Evolutionary conservation across 2,329 filamentous ascomycete genomes (phyloP), one percentile per base, ranked within the genome.

Genomic region (Scortechinia acanthostroma): DNA sequence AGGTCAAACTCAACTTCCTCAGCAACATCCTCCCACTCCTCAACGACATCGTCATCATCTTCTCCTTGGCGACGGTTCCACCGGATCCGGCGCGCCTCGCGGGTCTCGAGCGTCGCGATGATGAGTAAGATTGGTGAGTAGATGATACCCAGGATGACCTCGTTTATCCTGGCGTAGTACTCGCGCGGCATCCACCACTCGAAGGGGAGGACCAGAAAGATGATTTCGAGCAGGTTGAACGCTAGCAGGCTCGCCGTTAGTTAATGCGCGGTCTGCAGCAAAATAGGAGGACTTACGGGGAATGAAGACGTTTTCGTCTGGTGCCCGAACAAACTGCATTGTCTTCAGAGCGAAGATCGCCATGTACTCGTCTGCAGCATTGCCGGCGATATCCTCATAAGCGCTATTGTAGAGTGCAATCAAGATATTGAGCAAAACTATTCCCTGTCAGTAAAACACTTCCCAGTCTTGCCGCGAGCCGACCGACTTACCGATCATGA

Each of bases 271-370:
- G 10, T 40, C 35, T 19, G 17, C 10, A 10, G 17, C 13, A 19
- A 30, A 40, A 19, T 40, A 19, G 6, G 10, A 15, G 6, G 6
- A 40, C 35, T 40, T 17, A 40, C 35, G 81, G 1, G 81, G 74
- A 51, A 86, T 82, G 61, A 83, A 86, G 49, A 86, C 81, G 53
- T 86, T 86, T 57, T 86, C 81, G 51, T 86, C 81, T 1, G 81
- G 81, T 1, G 81, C 81, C 28, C 82, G 77, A 19, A 84, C 77
- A 51, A 83, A 86, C 52, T 83, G 79, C 60, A 86, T 74, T 0
- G 81, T 85, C 56, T 84, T 83, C 49, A 78, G 73, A 0, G 76
- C 70, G 59, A 83, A 85, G 20, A 84, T 70, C 0, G 80, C 80
- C 70, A 86, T 76, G 63, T 81, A 86, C 56, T 86, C 81, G 54